phyloP scores from a whole-genome alignment of 2,329 filamentous ascomycete species.

The Fusarium sp. region DNA sequence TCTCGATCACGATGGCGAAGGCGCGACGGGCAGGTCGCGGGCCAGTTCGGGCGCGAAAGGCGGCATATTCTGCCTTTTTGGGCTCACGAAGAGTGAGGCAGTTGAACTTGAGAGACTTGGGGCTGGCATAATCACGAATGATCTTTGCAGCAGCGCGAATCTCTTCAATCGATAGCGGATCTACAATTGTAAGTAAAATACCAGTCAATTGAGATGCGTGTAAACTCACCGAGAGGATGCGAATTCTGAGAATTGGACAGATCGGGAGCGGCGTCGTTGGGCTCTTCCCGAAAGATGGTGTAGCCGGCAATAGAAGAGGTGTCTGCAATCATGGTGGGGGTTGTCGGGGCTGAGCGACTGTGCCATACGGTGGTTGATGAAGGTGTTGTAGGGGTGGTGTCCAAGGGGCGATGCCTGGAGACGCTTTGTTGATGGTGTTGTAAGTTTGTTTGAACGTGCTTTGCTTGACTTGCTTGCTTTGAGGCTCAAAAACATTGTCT shows the following conservation, averaged over 20 bases:
- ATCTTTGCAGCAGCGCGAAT: constrained; percentile 63
- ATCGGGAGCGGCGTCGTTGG: constrained; percentile 52
- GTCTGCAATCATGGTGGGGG: constrained; percentile 58
- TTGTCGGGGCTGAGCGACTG: constrained; percentile 42
- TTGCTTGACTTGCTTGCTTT: constrained; percentile 2
- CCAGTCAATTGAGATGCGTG: not conserved
- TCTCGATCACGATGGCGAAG: constrained; percentile 62
- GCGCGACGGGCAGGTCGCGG: constrained; percentile 63
- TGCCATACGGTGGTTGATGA: constrained; percentile 42
- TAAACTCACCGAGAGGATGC: constrained; percentile 53
- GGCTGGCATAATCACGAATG: constrained; percentile 54
- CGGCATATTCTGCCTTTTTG: constrained; percentile 71
- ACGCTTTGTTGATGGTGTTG: not conserved
- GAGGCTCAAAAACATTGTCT: not conserved
- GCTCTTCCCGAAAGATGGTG: constrained; percentile 59
- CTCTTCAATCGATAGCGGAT: constrained; percentile 67
- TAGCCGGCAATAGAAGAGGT: constrained; percentile 59
- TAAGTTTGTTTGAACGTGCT: not conserved
- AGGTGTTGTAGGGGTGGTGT: constrained; percentile 1
- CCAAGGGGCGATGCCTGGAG: constrained; percentile 5
- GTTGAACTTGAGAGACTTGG: constrained; percentile 63
- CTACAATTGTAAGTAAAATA: constrained; percentile 41
- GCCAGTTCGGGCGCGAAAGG: constrained; percentile 64
- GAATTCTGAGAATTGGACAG: constrained; percentile 46
- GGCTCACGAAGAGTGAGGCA: constrained; percentile 76